phyloP scores from a whole-genome alignment of 129 eudicot genomes.

The Flaveria linearis region DNA sequence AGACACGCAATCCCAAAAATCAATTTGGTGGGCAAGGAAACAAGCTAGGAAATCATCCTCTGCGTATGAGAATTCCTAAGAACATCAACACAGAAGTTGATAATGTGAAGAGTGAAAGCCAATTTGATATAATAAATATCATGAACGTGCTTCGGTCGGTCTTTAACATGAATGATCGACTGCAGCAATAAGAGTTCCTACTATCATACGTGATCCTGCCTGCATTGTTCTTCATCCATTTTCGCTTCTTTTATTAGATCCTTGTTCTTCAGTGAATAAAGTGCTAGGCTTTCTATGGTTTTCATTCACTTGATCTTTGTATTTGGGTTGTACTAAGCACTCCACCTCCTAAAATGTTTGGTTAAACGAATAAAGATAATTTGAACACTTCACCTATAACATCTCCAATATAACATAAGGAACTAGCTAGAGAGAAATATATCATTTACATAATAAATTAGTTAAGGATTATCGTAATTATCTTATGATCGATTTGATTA shows the following conservation, averaged over 20 bases:
- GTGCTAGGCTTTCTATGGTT: constrained; percentile 36
- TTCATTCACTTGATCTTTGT: constrained; percentile 45
- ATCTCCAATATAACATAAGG: background rate
- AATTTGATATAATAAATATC: constrained; percentile 46
- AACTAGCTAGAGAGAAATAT: too few relatives aligned
- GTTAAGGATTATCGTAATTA: too few relatives aligned
- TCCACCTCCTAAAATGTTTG: constrained; percentile 45
- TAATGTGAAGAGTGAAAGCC: constrained; percentile 46
- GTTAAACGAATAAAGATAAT: constrained; percentile 3
- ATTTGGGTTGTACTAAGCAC: constrained; percentile 50
- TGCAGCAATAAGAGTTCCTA: constrained; percentile 58
- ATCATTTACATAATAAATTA: too few relatives aligned
- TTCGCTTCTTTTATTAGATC: constrained; percentile 47
- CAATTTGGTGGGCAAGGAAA: constrained; percentile 48
- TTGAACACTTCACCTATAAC: background rate
- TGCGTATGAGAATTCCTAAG: constrained; percentile 53
- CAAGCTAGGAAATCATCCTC: constrained; percentile 50
- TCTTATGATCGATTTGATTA: too few relatives aligned
- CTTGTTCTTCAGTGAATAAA: constrained; percentile 46
- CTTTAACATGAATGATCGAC: constrained; percentile 47
- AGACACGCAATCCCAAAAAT: constrained; percentile 48
- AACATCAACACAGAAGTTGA: constrained; percentile 53
- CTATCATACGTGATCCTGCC: constrained; percentile 62
- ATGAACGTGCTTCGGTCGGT: constrained; percentile 26
- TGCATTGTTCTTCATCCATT: constrained; percentile 61